A percentile compares a stretch with the other conserved stretches of the same genome.
phyloP scores from a whole-genome alignment of 2,329 filamentous ascomycete genomes.

The Aspergillus fumigatus region DNA sequence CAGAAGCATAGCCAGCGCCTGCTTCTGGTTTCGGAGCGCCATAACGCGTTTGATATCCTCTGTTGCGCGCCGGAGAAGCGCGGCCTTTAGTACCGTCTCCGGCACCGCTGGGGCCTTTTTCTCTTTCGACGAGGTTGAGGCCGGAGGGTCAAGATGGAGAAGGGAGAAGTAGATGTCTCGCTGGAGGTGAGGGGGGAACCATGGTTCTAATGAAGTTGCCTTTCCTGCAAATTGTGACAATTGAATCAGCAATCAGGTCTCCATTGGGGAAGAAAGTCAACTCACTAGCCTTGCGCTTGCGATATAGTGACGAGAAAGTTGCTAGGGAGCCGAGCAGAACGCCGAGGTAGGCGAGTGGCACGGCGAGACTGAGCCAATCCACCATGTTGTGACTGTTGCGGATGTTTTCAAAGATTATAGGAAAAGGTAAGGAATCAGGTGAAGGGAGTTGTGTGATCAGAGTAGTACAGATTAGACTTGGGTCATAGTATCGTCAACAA shows the following conservation, averaged over 20 bases:
- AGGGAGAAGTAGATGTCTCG: constrained; percentile 94
- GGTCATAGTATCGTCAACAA: constrained; percentile 8
- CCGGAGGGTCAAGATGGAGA: constrained; percentile 66
- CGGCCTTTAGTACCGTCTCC: constrained; percentile 80
- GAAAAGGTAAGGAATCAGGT: not conserved
- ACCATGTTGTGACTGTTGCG: constrained; percentile 38
- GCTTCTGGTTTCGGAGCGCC: constrained; percentile 81
- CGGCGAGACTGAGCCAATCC: constrained; percentile 78
- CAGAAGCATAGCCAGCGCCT: constrained; percentile 74
- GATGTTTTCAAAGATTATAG: constrained; percentile 9
- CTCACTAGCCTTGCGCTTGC: constrained; percentile 81
- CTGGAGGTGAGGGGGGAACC: constrained; percentile 87
- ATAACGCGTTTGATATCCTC: constrained; percentile 93
- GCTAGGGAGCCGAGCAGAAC: constrained; percentile 83
- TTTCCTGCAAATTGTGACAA: constrained; percentile 51
- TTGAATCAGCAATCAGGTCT: constrained; percentile 11
- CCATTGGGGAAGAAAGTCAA: constrained; percentile 14
- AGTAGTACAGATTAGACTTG: constrained; percentile 2
- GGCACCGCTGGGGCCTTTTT: constrained; percentile 69
- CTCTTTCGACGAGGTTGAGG: constrained; percentile 44
- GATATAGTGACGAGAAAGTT: constrained; percentile 89
- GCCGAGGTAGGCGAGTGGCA: constrained; percentile 84
- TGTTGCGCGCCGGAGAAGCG: constrained; percentile 79
- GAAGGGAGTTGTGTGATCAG: not conserved
- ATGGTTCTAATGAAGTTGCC: constrained; percentile 81